Evolutionary conservation across 331 rosid species (phyloP), one percentile per base, ranked within the genome.

Genomic region (Rosa hybrid): DNA sequence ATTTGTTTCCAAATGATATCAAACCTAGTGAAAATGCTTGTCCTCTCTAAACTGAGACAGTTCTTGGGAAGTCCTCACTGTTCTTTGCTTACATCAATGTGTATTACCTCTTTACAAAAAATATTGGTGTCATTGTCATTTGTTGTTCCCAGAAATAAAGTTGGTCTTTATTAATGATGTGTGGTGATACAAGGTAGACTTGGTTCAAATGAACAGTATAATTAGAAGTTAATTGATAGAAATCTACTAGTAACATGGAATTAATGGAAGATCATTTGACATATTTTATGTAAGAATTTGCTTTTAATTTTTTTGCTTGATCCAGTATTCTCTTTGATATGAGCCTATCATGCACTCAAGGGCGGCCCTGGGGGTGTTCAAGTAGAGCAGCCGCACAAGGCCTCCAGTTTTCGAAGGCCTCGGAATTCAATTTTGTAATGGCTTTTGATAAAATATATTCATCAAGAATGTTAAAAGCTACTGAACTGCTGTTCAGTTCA

Each of bases 271-370:
- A 50, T 38, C n/a, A 1, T 53, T 53, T 53, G 11, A 53, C 20
- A n/a, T 53, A 39, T 38, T 23, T 60, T 74, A 16, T 74, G 78
- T 57, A 39, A 74, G 3, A 7, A 4, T 23, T 10, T 76, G 6
- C 1, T 5, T 44, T 9, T 5, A 44, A 14, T 48, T 42, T 46
- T 51, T 12, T 77, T 60, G 8, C 59, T 72, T 60, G 62, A 39
- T 62, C 12, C 44, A 20, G 64, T 53, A 27, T 14, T 25, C 7
- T 69, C 0, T 54, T 60, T 42, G 57, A 78, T 75, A 30, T 60
- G 54, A 79, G 20, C 71, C 67, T 51, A 2, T 38, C 65, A 53
- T 62, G 56, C 76, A 2, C 45, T 79, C n/a, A n/a, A n/a, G n/a
- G n/a, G n/a, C n/a, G n/a, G n/a, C n/a, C n/a, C n/a, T n/a, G n/a